Conservation (phyloP, 495 filamentous ascomycete genomes). For the Hyaloscypha finlandica region DNA sequence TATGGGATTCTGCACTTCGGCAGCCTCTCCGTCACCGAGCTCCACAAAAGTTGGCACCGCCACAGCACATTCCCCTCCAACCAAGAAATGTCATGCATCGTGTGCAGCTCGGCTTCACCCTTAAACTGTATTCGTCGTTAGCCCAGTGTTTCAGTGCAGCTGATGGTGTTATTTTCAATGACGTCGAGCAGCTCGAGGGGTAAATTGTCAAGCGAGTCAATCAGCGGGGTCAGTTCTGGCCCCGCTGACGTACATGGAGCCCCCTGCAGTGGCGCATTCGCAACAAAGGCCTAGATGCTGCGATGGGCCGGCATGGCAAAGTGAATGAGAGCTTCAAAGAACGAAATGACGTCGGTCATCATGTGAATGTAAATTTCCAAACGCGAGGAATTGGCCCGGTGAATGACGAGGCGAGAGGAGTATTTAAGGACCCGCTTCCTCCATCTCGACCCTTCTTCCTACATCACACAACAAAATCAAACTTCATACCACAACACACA, state of each 20-base stretch:
- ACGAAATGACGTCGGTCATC: not conserved
- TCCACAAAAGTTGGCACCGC: slow-evolving; percentile 28
- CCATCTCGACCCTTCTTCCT: slow-evolving; percentile 9
- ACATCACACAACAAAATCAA: slow-evolving; percentile 24
- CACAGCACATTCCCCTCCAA: slow-evolving; percentile 6
- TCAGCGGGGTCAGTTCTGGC: not conserved
- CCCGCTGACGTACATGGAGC: slow-evolving; percentile 20
- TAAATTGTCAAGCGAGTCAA: slow-evolving; percentile 17
- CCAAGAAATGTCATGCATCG: not conserved
- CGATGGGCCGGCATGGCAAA: not conserved
- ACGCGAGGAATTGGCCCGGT: not conserved
- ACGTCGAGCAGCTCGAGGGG: slow-evolving; percentile 15
- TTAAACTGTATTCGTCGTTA: not conserved
- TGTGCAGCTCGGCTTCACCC: not conserved
- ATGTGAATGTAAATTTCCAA: not conserved
- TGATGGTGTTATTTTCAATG: slow-evolving; percentile 7
- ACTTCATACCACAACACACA: slow-evolving; percentile 33
- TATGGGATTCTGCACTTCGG: not conserved
- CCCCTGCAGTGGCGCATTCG: not conserved
- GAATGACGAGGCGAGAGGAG: not conserved
- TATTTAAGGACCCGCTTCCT: slow-evolving; percentile 17
- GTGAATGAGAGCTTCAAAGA: not conserved
- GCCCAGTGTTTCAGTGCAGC: not conserved
- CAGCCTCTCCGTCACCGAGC: not conserved
- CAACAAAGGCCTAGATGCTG: not conserved